Base-by-base conservation (phyloP, 1,139 yeast genomes). In the Groenewaldozyma sp. region DNA sequence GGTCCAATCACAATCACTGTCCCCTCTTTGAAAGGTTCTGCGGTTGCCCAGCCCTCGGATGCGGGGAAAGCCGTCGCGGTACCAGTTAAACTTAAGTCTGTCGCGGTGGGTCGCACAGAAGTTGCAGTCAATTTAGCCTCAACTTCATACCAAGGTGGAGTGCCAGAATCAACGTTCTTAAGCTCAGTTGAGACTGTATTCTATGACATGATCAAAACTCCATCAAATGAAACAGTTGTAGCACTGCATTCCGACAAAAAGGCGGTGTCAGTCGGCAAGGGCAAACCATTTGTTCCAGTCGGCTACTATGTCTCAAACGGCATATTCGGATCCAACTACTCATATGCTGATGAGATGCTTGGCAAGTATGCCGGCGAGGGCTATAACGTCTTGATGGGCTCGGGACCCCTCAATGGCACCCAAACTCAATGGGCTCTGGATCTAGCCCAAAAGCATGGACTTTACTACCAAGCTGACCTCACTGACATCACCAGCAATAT, bases 391-490 rank as follows among this genome's bases (percentile, higher is more conserved):
- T 29, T 43, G 28, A 43, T 43, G 46, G 36, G 38, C 31, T 28
- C 46, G 2, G 46, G 46, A 7, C 44, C 46, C 3, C 24, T 43
- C 18, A 41, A 43, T 32, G 31, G 21, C 4, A 41, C 44, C 11
- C 38, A 35, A 27, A 40, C 41, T 39, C 34, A 40, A 31, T 38
- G 40, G 44, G 41, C 46, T 4, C 34, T 43, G 6, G 44, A 40
- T 13, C 35, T 43, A 2, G 44, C 44, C 31, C 38, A 36, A 27
- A 31, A 38, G 20, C 22, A 43, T 21, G 42, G 40, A 2, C 28
- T 43, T 10, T 43, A 34, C 34, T 43, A 38, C 22, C 44, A 43
- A 33, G 43, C 46, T 6, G 46, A 43, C 35, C 35, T 43, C 18
- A 43, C 46, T 11, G 44, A 43, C 34, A 40, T 43, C 24, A 43